Evolutionary conservation across 2,329 filamentous ascomycete genomes (phyloP), one percentile per base, ranked within the genome.

Genomic region (Ophiostoma novo-ulmi): DNA sequence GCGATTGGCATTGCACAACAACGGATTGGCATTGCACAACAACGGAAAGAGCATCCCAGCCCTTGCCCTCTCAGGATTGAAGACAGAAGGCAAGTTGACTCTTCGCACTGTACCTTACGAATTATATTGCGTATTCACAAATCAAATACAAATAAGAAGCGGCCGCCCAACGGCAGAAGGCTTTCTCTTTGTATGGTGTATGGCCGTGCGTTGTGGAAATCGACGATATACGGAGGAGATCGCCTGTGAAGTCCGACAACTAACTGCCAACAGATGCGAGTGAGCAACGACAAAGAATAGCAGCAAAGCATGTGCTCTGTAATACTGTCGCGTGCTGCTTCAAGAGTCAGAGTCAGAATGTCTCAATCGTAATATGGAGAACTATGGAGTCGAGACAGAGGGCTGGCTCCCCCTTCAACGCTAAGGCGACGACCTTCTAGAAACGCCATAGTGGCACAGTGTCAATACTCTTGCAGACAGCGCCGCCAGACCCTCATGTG

Each of bases 351-450:
- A 31, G 31, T 31, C 31, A 4, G 31, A 31, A 31, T 31, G 31
- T 3, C 31, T 31, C 31, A 3, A 31, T 31, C 31, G 3, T 31
- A 31, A 31, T 69, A 63, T 69, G 39, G 39, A 44, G 39, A n/a
- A 48, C 44, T 64, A 69, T 55, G 52, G n/a, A 55, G 52, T 55
- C 20, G 14, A 22, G 39, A 41, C 8, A 14, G 44, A 48, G 44
- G 17, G 20, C 52, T 31, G n/a, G 52, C 10, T 31, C 10, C 31
- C 31, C 58, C 20, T 63, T 26, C 31, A 17, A 22, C 69, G 39
- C 44, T 70, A 70, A 20, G 35, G 52, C 58, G 61, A 41, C 35
- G 36, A 70, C 70, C 70, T 70, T 70, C 70, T 65, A 41, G 39
- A 70, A 68, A 64, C 26, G 66, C 36, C 10, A 38, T 68, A 70